Base-by-base conservation (phyloP, 2,329 filamentous ascomycete genomes). In the Sclerotinia spermophila region DNA sequence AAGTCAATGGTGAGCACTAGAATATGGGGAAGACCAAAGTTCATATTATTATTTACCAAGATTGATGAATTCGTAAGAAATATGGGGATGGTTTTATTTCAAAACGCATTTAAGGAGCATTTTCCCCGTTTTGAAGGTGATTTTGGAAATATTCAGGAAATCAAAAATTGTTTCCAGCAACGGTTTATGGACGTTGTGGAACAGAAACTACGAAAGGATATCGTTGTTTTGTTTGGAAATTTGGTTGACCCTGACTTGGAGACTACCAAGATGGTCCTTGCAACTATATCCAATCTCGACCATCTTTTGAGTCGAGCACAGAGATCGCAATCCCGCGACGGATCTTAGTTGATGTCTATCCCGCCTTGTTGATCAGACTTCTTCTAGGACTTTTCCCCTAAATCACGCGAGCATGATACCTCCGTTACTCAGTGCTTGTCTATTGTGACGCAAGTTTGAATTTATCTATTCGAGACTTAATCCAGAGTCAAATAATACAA, bases 31-130 rank as follows among this genome's bases (percentile, higher is more conserved):
- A 27, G 27, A 10, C 19, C 61, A 6, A 45, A 65, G n/a, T 65
- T 21, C 27, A 30, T 65, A 15, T 35, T 65, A 15, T n/a, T 65
- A 8, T 65, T 65, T 19, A 65, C 61, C 27, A 65, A 65, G 61
- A n/a, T 65, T 48, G 61, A 51, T 33, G 42, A 45, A 35, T 38
- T 65, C 24, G 68, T 73, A 67, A 21, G 73, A 42, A 19, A 30
- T 55, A 11, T 70, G 58, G 6, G 24, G 21, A 44, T 13, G 35
- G 10, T 7, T 24, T n/a, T 6, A 11, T 61, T 61, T 35, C 15
- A 38, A 35, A 15, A 35, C n/a, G 19, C 58, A 5, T 33, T 65
- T 17, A 45, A 51, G 51, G 7, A 4, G 8, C 21, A 8, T 38
- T 65, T 51, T 35, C 21, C 5, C 1, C 27, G 15, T 4, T 27